These are phyloP conservation scores for Calonectria pseudoturangicola DNA, from an alignment of 2,329 filamentous ascomycete species.

Conservation along the genomic window DNA sequence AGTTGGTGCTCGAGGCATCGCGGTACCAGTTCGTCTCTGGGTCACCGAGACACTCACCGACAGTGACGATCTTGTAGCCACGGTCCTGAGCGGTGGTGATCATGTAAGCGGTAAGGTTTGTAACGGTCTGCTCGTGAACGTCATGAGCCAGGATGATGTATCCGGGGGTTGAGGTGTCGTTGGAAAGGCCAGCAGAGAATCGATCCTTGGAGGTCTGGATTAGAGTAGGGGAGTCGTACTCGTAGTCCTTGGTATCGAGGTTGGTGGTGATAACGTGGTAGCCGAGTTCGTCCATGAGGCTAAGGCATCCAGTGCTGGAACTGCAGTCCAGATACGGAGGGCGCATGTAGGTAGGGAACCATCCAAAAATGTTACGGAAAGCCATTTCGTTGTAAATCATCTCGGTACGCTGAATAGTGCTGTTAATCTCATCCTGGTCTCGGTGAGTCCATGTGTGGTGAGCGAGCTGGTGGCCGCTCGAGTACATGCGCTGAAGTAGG, in stretches of 20 bases:
- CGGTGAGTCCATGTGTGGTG: conserved; percentile 67
- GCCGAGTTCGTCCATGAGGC: conserved; percentile 62
- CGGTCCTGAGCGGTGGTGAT: conserved; percentile 61
- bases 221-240: conserved; percentile 68
- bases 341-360: conserved; percentile 64
- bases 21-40: conserved; percentile 71
- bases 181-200: conserved; percentile 60
- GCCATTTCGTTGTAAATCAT: conserved; percentile 67
- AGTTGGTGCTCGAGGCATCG: conserved; percentile 32
- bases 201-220: conserved; percentile 67
- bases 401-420: conserved; percentile 59
- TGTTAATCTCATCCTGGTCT: conserved; percentile 60
- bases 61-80: conserved; percentile 69
- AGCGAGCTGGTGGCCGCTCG: conserved; percentile 65
- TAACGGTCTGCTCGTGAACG: conserved; percentile 67
- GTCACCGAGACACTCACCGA: conserved; percentile 75
- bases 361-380: conserved; percentile 63
- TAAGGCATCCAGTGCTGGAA: conserved; percentile 60
- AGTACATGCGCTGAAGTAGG: conserved; percentile 62
- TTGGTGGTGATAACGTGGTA: conserved; percentile 76
- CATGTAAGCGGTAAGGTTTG: conserved; percentile 65
- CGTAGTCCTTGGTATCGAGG: conserved; percentile 76
- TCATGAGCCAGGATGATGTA: conserved; percentile 74
- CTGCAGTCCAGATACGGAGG: conserved; percentile 66
- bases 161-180: conserved; percentile 48